Evolutionary conservation across 1,139 yeast species (phyloP), one percentile per base, ranked within the genome.

Genomic region (Scheffersomyces stambukii): DNA sequence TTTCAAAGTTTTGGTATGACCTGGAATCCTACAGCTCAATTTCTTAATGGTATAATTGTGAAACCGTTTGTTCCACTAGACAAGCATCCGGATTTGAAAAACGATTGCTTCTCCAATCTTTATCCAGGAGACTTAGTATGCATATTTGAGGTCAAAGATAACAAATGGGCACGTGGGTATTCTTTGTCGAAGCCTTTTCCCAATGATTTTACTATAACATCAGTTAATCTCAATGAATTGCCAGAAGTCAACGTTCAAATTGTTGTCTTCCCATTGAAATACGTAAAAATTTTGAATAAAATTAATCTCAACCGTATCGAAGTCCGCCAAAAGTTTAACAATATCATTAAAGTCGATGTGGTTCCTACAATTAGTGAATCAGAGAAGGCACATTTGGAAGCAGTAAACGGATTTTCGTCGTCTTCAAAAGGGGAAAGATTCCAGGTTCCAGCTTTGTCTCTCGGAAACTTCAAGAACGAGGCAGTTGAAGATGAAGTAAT

Each of bases 101-200:
- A 62, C 39, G 60, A 50, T 3, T 50, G 53, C 42, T 72, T 71
- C 54, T 62, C 60, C 37, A 75, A 81, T 45, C 54, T 85, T 31
- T 79, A 77, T 47, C 81, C 86, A 13, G 96, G 95, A 21, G 95
- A 86, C 50, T 83, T 81, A 40, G 77, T 84, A 17, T 84, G 73
- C 52, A 64, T 84, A 19, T 83, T 86, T 47, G 96, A 86, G 52
- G 65, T 78, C 17, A 73, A 72, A 40, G 63, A 62, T 25, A 65
- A 66, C 10, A 72, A 73, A 37, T 85, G 95, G 95, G 88, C 80
- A 20, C 69, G 95, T 46, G 95, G 89, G 12, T 84, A 85, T 52
- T 66, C 75, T 5, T 63, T 77, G 24, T 46, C 70, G 25, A 71
- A 73, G 39, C 85, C 88, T 4, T 60, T 77, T 35, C 91, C 91